Percentiles rank a stretch among this genome's conserved stretches.
These are phyloP conservation scores for Candida corydali DNA, from an alignment of 805 yeast species.

Conservation along the genomic window DNA sequence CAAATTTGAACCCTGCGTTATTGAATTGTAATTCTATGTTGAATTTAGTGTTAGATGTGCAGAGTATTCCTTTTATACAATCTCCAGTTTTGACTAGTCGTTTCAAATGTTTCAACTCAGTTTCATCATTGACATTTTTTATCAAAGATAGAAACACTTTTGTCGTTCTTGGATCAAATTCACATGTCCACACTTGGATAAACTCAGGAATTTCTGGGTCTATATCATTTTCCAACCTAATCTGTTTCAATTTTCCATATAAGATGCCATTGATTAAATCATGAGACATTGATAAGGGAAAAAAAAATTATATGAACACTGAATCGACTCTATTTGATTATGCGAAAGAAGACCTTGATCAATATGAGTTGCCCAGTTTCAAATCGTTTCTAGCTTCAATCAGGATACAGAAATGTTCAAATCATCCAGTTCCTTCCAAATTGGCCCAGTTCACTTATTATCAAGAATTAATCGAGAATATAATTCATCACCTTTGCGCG, in stretches of 20 bases:
- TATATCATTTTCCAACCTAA: constrained; percentile 24
- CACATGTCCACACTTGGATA: constrained; percentile 45
- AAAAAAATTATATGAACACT: background rate
- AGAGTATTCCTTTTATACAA: constrained; percentile 40
- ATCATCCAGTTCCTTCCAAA: background rate
- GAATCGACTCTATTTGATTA: constrained; percentile 1
- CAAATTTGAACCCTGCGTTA: constrained; percentile 15
- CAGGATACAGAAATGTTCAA: constrained; percentile 8
- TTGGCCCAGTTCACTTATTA: constrained; percentile 7
- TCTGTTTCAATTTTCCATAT: constrained; percentile 43
- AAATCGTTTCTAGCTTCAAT: constrained; percentile 1
- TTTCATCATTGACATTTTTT: constrained; percentile 23
- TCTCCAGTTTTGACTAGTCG: constrained; percentile 41
- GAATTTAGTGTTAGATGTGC: constrained; percentile 27
- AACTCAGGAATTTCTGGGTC: constrained; percentile 22
- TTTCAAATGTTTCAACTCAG: constrained; percentile 47
- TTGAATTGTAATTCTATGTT: constrained; percentile 16
- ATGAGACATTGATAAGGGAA: constrained; percentile 9
- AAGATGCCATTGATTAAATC: constrained; percentile 45
- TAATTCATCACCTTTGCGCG: constrained; percentile 29
- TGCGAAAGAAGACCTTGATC: background rate
- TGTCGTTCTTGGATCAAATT: constrained; percentile 35
- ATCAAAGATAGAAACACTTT: constrained; percentile 23
- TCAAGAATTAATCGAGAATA: constrained; percentile 35
- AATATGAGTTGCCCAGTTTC: constrained; percentile 4